Conservation (phyloP, 345 rosid genomes). For the Moricandia arvensis region DNA sequence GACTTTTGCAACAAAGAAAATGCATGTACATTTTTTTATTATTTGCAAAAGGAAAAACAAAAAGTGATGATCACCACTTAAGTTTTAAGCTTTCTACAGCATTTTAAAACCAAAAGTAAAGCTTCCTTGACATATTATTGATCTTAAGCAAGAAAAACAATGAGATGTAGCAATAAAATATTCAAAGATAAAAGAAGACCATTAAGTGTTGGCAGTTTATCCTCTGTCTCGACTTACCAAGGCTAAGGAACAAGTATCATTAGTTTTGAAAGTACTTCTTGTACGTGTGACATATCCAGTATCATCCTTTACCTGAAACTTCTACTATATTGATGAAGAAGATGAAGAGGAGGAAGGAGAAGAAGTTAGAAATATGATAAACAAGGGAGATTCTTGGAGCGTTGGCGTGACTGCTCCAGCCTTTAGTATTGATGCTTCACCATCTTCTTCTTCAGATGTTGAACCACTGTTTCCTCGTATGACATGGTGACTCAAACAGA, state of each 20-base stretch:
- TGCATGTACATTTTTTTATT: background rate
- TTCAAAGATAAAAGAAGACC: background rate
- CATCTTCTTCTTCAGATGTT: constrained; percentile 13
- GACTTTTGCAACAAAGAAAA: constrained; percentile 3
- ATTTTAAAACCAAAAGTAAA: background rate
- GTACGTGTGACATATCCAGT: no score
- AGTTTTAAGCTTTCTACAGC: background rate
- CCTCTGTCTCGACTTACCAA: no score
- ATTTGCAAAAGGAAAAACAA: background rate
- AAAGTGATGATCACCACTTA: background rate
- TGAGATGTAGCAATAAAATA: no score
- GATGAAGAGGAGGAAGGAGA: background rate
- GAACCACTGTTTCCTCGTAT: constrained; percentile 25
- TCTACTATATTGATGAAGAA: background rate
- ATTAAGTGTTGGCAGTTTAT: no score
- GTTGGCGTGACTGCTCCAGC: constrained; percentile 11
- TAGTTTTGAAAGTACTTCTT: no score
- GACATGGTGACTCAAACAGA: constrained; percentile 5
- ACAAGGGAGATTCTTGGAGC: background rate
- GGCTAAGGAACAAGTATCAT: no score
- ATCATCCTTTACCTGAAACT: no score
- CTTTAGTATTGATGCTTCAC: background rate
- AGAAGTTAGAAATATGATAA: background rate
- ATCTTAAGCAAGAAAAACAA: background rate
- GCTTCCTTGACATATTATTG: background rate